Evolutionary conservation across 148 eudicot species (phyloP).

Genomic region (Fagopyrum homotropicum): DNA sequence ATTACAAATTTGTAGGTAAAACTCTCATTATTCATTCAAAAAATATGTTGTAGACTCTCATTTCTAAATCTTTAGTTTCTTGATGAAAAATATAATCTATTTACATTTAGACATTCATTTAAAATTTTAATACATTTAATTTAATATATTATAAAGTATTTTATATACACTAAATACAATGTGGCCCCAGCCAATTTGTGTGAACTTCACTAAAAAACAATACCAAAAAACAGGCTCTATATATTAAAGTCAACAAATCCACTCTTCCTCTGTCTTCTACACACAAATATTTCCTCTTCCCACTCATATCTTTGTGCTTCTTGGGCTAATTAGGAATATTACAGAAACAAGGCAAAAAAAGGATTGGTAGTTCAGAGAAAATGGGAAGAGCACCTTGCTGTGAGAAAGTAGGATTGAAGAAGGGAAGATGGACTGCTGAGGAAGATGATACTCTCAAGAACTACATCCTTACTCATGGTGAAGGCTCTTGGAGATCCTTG

Average conservation of each 20-base stretch:
- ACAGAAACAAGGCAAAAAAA: background rate
- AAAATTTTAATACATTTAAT: too few species aligned
- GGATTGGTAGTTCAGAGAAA: background rate
- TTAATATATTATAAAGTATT: too few species aligned
- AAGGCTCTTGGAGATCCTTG: constrained; percentile 28
- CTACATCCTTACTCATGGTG: constrained; percentile 16
- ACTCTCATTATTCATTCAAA: too few species aligned
- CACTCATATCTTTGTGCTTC: too few species aligned
- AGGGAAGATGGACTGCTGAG: constrained; percentile 38
- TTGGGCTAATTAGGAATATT: too few species aligned
- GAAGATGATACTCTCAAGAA: constrained; percentile 28
- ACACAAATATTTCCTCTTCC: background rate
- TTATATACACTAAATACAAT: background rate
- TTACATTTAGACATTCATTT: background rate
- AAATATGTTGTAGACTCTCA: too few species aligned
- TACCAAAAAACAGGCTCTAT: background rate
- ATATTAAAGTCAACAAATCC: background rate
- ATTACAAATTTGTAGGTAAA: too few species aligned
- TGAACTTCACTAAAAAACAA: background rate
- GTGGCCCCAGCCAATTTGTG: background rate
- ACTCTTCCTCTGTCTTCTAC: background rate
- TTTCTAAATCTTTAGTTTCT: too few species aligned
- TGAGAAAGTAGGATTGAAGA: constrained; percentile 39
- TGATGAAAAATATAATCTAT: too few species aligned
- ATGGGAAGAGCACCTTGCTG: constrained; percentile 46